These are phyloP conservation scores for Diophrys sp. DNA, from an alignment of 73 alveolate species.

Conservation along the genomic window DNA sequence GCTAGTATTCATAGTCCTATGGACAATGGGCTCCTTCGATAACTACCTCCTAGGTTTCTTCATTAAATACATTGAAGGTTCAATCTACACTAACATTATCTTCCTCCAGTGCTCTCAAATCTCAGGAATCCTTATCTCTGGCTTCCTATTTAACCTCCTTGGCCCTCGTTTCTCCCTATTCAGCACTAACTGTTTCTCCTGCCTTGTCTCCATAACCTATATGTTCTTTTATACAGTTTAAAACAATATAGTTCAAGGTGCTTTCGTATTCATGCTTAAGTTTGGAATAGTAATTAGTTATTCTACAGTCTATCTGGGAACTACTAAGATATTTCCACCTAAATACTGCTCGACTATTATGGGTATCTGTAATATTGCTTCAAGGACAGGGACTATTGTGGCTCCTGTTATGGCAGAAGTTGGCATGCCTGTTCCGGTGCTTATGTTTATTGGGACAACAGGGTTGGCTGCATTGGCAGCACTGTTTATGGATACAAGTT, in stretches of 20 bases:
- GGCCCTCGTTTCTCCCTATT: conserved; percentile 29
- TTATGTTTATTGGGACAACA: background rate
- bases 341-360: conserved; percentile 10
- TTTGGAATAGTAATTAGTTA: conserved; percentile 31
- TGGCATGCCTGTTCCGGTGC: conserved; percentile 31
- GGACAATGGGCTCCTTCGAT: conserved; percentile 35
- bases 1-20: conserved; percentile 20
- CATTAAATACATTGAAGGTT: conserved; percentile 41
- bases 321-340: conserved; percentile 32
- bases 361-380: conserved; percentile 27
- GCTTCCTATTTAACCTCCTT: conserved; percentile 7
- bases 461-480: background rate
- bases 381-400: conserved; percentile 19
- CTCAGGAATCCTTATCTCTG: conserved; percentile 23
- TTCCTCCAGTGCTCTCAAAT: conserved; percentile 35
- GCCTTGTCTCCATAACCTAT: conserved; percentile 17
- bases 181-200: conserved; percentile 6
- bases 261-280: conserved; percentile 29
- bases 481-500: background rate
- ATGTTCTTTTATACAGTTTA: conserved; percentile 1
- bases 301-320: conserved; percentile 28
- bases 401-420: conserved; percentile 50
- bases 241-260: conserved; percentile 5
- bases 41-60: conserved; percentile 39
- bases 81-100: conserved; percentile 24